phyloP scores from a whole-genome alignment of 345 rosid species.

The Euphorbia tirucalli region DNA sequence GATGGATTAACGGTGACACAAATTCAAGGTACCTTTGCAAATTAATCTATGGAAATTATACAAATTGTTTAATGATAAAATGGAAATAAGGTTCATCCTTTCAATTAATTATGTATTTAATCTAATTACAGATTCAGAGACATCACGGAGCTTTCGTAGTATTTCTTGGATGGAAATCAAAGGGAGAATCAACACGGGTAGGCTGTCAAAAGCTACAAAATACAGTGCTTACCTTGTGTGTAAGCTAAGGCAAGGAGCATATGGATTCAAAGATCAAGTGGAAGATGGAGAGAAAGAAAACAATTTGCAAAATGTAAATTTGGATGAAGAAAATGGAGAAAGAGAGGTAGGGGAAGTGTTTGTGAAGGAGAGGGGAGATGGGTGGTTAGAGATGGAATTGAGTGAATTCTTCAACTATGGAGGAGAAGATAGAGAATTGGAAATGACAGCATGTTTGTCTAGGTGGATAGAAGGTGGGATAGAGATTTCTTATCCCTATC shows the following conservation, averaged over 20 bases:
- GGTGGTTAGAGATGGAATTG: background rate
- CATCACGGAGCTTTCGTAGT: constrained; percentile 12
- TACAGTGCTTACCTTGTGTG: constrained; percentile 37
- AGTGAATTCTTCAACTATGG: background rate
- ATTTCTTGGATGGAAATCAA: constrained; percentile 36
- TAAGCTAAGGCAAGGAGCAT: background rate
- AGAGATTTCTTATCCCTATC: too few species aligned
- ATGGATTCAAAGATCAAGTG: constrained; percentile 10
- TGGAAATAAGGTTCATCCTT: too few species aligned
- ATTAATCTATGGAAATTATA: too few species aligned
- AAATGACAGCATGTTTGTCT: too few species aligned
- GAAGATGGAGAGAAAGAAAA: background rate
- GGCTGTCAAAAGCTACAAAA: constrained; percentile 24
- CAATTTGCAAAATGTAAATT: background rate
- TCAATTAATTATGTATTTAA: background rate
- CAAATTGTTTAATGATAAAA: too few species aligned
- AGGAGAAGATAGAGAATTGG: background rate
- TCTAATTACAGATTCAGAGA: constrained; percentile 20
- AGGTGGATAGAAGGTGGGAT: too few species aligned
- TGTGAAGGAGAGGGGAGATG: background rate
- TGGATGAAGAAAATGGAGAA: constrained; percentile 13
- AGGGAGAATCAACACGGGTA: constrained; percentile 20
- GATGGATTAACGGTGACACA: background rate
- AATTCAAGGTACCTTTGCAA: constrained; percentile 2
- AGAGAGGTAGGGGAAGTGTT: too few species aligned